These are phyloP conservation scores for Mucuna pruriens DNA, from an alignment of 306 rosid genomes.

Conservation along the genomic window DNA sequence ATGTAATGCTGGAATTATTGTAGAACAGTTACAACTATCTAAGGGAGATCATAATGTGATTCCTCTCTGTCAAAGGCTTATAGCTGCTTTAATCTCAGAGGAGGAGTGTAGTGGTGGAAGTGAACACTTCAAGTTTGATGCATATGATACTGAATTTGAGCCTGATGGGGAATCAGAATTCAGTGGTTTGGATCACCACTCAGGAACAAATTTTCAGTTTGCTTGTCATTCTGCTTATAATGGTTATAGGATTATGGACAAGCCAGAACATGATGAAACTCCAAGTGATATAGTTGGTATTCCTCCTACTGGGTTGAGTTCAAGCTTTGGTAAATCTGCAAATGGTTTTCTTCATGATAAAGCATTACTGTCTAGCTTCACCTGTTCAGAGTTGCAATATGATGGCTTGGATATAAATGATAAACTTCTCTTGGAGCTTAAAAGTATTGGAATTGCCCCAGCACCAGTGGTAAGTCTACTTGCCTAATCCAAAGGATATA, in stretches of 20 bases:
- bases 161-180: conserved; percentile 69
- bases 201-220: conserved; percentile 61
- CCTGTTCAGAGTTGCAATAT: conserved; percentile 77
- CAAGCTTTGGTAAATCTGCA: conserved; percentile 52
- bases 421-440: conserved; percentile 91
- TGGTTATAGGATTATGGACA: conserved; percentile 59
- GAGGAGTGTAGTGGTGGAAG: conserved; percentile 69
- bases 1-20: conserved; percentile 44
- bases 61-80: conserved; percentile 87
- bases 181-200: conserved; percentile 56
- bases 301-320: conserved; percentile 52
- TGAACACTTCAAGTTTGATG: conserved; percentile 65
- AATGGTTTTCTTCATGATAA: conserved; percentile 72
- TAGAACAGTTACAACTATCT: conserved; percentile 55
- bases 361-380: conserved; percentile 49
- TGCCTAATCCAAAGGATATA: conserved; percentile 16
- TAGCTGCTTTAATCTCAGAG: conserved; percentile 89
- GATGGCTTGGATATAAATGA: conserved; percentile 73
- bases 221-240: conserved; percentile 66
- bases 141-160: conserved; percentile 63
- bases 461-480: conserved; percentile 71
- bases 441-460: conserved; percentile 81
- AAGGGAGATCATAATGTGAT: conserved; percentile 63
- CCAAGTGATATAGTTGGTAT: conserved; percentile 55
- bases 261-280: conserved; percentile 57